Evolutionary conservation across 139 green algal species (phyloP), one percentile per base, ranked within the genome.

Genomic region (Astrephomene gubernaculifera): DNA sequence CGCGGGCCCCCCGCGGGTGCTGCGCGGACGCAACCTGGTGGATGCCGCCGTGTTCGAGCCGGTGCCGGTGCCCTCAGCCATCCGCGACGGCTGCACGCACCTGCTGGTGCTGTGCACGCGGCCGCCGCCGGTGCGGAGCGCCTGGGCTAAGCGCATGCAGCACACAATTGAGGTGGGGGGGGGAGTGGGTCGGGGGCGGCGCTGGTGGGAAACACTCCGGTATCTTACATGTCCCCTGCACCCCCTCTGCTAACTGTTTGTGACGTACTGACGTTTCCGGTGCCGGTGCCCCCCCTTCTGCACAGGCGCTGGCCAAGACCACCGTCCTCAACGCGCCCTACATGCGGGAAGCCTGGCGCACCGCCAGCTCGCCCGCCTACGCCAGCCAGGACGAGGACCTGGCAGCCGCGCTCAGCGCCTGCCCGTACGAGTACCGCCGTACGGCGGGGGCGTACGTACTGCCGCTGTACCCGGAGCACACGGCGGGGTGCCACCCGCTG

Each of bases 41-140:
- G 96, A 98, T 83, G 96, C 95, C 7, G 95, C 95, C 6, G 94
- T 98, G 27, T 97, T 98, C 83, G 95, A 98, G 90, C 91, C 91
- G 24, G 81, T 96, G 54, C 91, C 91, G 0, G 72, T 93, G 65
- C 87, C 79, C 8, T 81, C 82, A 2, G 91, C 91, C 10, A 39
- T 94, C 19, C 53, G 67, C 0, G 96, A 98, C 88, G 95, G 95
- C 54, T 98, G 95, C 91, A 96, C 90, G n/a, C 95, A 97, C 71
- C 87, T 97, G 72, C 85, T 98, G 38, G 92, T 93, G 57, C 88
- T 98, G 29, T 95, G 93, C 89, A 95, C 91, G 19, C 85, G 89
- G n/a, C 80, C 90, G 17, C 67, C 85, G 19, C 79, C 43, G 8
- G 73, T 41, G 14, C 73, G 81, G 57, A 89, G 78, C 17, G 41